phyloP scores from a whole-genome alignment of 768 basidiomycete species.

The Termitomyces sp. region DNA sequence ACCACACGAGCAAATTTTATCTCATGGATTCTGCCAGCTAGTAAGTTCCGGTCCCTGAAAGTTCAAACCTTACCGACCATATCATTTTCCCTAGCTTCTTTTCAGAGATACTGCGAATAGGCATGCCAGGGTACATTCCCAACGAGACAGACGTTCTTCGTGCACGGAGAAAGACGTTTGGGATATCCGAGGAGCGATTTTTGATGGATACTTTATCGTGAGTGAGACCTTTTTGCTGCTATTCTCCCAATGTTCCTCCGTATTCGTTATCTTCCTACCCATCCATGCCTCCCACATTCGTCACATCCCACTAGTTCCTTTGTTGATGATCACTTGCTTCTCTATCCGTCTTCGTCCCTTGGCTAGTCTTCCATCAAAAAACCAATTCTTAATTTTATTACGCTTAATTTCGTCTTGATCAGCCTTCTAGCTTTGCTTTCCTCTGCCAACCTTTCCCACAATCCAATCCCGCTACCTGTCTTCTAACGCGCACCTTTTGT shows the following conservation, averaged over 20 bases:
- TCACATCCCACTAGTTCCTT: background rate
- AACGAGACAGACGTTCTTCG: conserved; percentile 81
- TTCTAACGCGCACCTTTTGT: too few relatives aligned
- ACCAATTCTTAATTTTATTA: background rate
- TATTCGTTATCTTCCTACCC: background rate
- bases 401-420: too few relatives aligned
- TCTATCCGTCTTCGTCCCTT: background rate
- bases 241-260: background rate
- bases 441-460: too few relatives aligned
- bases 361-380: background rate
- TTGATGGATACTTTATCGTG: conserved; percentile 59
- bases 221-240: conserved; percentile 14
- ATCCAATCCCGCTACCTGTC: too few relatives aligned
- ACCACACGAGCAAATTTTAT: conserved; percentile 74
- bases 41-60: conserved; percentile 37
- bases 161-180: conserved; percentile 80
- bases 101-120: conserved; percentile 73
- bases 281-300: background rate
- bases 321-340: background rate
- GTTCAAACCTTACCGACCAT: background rate
- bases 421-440: too few relatives aligned
- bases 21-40: conserved; percentile 94
- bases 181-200: conserved; percentile 86
- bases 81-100: conserved; percentile 62
- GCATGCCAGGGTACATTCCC: conserved; percentile 69